Conservation (phyloP, 108 stramenopile genomes). For the Pinguiococcus pyrenoidosus region DNA sequence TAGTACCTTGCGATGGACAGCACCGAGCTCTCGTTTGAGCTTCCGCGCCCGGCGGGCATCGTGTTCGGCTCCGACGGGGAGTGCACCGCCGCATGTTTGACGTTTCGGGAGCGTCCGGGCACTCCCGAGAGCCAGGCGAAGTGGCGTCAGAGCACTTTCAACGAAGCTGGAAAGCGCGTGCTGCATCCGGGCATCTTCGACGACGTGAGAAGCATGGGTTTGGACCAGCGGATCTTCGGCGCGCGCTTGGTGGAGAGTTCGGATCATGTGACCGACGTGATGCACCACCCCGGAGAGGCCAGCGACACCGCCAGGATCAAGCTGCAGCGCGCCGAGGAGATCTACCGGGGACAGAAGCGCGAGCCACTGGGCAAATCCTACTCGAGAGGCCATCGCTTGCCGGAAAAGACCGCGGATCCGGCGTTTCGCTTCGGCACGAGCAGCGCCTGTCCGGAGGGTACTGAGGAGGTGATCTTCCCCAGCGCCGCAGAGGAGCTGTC, state of each 20-base stretch:
- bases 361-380: slow-evolving; percentile 45
- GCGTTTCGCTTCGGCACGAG: slow-evolving; percentile 32
- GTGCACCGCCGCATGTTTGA: no score
- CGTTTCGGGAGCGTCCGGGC: no score
- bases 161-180: slow-evolving; percentile 14
- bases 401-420: slow-evolving; percentile 14
- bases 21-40: no score
- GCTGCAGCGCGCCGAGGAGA: slow-evolving; percentile 14
- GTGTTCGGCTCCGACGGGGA: no score
- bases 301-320: slow-evolving; percentile 24
- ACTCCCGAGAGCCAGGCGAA: no score
- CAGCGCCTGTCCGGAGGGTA: slow-evolving; percentile 23
- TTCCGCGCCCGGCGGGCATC: no score
- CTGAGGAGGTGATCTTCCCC: slow-evolving; percentile 43
- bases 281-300: slow-evolving; percentile 1
- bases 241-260: neutral
- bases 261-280: slow-evolving; percentile 7
- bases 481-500: slow-evolving; percentile 7
- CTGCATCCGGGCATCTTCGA: slow-evolving; percentile 14
- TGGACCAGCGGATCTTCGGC: slow-evolving; percentile 10
- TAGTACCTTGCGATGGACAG: no score
- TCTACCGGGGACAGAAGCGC: slow-evolving; percentile 25
- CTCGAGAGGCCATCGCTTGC: slow-evolving; percentile 38
- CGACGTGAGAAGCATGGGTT: neutral
- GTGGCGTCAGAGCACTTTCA: slow-evolving; percentile 18